Evolutionary conservation across 257 asterid species (phyloP).

Genomic region (Capsicum chinense): DNA sequence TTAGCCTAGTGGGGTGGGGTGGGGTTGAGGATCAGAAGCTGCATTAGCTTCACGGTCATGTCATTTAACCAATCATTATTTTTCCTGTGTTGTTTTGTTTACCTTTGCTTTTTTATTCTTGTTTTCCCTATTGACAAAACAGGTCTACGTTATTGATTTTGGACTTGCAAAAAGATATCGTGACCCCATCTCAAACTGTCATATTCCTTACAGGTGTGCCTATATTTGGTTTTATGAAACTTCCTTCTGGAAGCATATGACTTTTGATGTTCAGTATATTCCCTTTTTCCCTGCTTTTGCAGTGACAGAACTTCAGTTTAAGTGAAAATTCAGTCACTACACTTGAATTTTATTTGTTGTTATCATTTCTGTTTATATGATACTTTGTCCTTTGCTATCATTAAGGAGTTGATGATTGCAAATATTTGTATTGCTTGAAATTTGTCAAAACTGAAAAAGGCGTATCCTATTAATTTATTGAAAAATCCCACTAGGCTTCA

Average conservation of each 20-base stretch:
- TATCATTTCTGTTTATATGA: neutral
- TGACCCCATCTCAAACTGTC: conserved; percentile 72
- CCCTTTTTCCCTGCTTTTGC: neutral
- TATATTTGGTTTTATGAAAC: conserved; percentile 13
- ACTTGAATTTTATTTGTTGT: neutral
- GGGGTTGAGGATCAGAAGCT: neutral
- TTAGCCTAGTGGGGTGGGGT: neutral
- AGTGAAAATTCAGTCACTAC: neutral
- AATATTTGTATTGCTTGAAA: neutral
- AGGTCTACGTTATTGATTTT: conserved; percentile 84
- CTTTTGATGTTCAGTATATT: conserved; percentile 12
- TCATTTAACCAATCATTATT: neutral
- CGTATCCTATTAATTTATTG: neutral
- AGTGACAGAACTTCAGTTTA: neutral
- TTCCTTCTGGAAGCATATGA: neutral
- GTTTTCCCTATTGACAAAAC: conserved; percentile 27
- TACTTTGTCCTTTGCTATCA: neutral
- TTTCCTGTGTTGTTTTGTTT: neutral
- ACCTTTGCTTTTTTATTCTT: neutral
- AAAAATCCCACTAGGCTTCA: neutral
- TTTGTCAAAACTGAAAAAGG: neutral
- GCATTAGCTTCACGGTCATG: neutral
- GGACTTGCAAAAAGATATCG: conserved; percentile 93
- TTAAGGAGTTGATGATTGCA: conserved; percentile 7
- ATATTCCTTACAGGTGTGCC: conserved; percentile 78